phyloP scores from a whole-genome alignment of 495 filamentous ascomycete genomes.

The Neurospora pannonica region DNA sequence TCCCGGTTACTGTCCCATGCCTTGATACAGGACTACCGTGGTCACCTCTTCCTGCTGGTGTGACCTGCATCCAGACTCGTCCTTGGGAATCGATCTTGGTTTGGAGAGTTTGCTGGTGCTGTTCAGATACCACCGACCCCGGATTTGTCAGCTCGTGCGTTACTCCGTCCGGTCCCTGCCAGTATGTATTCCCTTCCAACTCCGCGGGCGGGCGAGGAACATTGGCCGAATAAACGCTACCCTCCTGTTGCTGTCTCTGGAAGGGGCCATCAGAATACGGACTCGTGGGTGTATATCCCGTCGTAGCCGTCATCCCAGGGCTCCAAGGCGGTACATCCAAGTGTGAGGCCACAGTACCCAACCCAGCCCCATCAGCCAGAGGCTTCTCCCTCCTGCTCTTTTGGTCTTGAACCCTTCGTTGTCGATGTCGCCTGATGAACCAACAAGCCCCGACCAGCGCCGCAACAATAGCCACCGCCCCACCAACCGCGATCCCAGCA shows the following conservation, averaged over 20 bases:
- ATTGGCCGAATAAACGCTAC: neutral
- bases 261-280: neutral
- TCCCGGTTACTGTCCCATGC: neutral
- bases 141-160: constrained; percentile 8
- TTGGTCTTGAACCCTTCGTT: neutral
- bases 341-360: neutral
- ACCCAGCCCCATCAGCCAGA: neutral
- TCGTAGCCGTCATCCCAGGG: neutral
- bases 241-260: neutral
- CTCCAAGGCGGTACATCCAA: neutral
- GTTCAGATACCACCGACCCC: neutral
- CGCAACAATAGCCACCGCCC: constrained; percentile 3
- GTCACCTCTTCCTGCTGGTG: constrained; percentile 1
- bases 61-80: constrained; percentile 18
- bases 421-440: constrained; percentile 7
- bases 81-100: constrained; percentile 16
- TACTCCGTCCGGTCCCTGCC: constrained; percentile 6
- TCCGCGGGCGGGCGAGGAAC: neutral
- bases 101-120: neutral
- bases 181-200: neutral
- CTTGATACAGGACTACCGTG: neutral
- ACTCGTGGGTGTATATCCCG: neutral
- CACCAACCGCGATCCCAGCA: constrained; percentile 18
- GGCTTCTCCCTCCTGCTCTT: neutral
- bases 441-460: constrained; percentile 1